Evolutionary conservation across 768 basidiomycete species (phyloP), one percentile per base, ranked within the genome.

Genomic region (Hygrocybe coccinea): DNA sequence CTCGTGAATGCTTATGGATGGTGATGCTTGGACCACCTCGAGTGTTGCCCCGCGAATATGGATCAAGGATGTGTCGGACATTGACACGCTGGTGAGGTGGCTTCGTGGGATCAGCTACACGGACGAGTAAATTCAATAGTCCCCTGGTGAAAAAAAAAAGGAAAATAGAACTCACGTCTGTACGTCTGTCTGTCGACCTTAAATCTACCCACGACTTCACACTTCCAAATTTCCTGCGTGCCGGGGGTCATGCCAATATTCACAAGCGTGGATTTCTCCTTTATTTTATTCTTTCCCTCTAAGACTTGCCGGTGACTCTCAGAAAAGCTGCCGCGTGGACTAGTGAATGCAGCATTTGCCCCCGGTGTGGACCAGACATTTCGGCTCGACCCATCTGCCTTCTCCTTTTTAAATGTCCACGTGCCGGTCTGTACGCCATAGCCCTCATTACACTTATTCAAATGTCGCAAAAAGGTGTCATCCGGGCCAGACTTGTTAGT

Each of bases 1-100:
- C 86, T 53, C 86, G 83, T 1, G 90, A 89, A 65, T 92, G 90
- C 60, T 88, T 89, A 69, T 92, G 91, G 33, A 92, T 82, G 52
- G 86, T 83, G 34, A 81, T 77, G 21, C 76, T 73, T 0, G 89
- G 87, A 1, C 87, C 85, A 34, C 76, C 77, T 33, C 68, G 70
- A 5, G 67, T 70, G 35, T 74, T 76, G 45, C 64, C 62, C 37
- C 67, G 68, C n/a, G 71, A 67, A 57, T 72, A 79, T 0, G 77
- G 76, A 58, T 80, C 82, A 22, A 76, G 72, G 52, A 82, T 74
- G 55, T 82, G 82, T 7, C 76, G 75, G 41, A 88, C 73, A 50
- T 82, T 81, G 21, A 91, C 72, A 19, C 89, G 84, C 59, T 89
- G 87, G 56, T 87, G 86, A 8, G 78, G 77, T 12, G 78, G 79